These are phyloP conservation scores for Elongisporangium undulatum DNA, from an alignment of 352 stramenopile genomes.

Conservation along the genomic window DNA sequence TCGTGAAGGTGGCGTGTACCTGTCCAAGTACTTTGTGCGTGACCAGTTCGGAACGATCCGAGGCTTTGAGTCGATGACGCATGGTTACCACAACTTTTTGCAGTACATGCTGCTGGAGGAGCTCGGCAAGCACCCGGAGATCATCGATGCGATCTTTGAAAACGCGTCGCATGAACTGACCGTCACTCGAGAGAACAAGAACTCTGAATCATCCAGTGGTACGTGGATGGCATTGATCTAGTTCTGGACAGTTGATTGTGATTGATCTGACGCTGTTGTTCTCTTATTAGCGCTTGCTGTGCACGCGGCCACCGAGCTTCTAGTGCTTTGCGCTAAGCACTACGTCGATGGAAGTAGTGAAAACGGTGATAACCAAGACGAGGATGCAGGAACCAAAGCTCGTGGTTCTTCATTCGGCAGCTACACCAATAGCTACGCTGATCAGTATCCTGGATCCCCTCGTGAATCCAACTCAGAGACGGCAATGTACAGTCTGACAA, in stretches of 20 bases:
- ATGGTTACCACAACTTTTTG: slow-evolving; percentile 89
- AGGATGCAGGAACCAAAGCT: not conserved
- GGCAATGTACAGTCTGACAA: slow-evolving; percentile 80
- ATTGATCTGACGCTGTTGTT: not conserved
- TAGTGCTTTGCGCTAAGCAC: slow-evolving; percentile 62
- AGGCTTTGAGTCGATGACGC: slow-evolving; percentile 83
- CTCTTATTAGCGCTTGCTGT: slow-evolving; percentile 44
- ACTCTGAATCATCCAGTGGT: slow-evolving; percentile 53
- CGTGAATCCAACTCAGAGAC: slow-evolving; percentile 53
- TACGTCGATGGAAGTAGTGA: slow-evolving; percentile 32
- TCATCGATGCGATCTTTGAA: slow-evolving; percentile 63
- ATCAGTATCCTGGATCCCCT: slow-evolving; percentile 55
- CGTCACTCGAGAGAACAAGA: slow-evolving; percentile 38
- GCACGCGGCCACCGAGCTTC: slow-evolving; percentile 65
- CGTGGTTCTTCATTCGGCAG: slow-evolving; percentile 20
- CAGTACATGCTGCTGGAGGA: slow-evolving; percentile 88
- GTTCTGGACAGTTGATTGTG: slow-evolving; percentile 1
- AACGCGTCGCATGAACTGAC: slow-evolving; percentile 62
- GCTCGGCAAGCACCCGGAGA: slow-evolving; percentile 64
- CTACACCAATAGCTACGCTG: slow-evolving; percentile 45
- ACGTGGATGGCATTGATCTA: slow-evolving; percentile 6
- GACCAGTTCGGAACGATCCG: slow-evolving; percentile 88
- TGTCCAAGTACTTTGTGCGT: slow-evolving; percentile 88
- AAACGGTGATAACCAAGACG: slow-evolving; percentile 10
- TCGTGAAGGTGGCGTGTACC: slow-evolving; percentile 73